Evolutionary conservation across 192 early-diverging fungal genomes (phyloP), one percentile per base, ranked within the genome.

Genomic region (Paraglomus brasilianum): DNA sequence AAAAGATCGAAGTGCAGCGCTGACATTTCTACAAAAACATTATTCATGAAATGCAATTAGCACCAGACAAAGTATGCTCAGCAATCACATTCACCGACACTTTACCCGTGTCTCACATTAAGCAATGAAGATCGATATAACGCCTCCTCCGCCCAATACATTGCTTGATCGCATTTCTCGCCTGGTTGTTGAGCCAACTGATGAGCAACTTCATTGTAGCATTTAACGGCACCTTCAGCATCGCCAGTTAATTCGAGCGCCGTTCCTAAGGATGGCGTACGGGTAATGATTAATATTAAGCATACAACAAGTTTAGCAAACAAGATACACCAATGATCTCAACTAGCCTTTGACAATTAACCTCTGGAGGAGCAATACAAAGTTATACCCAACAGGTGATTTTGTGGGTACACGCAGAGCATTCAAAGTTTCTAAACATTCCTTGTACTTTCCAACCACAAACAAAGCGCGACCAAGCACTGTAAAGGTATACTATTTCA

Each of bases 141-240:
- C 15, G 86, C 86, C 63, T 88, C 82, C 60, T 92, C 89, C 9
- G 81, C 70, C 88, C 91, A 91, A 53, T 86, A 78, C 10, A 78
- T 58, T 36, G 88, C 75, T 62, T 91, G 86, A 51, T 82, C 79
- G 9, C 77, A 51, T 49, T 66, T 56, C 53, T 78, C 79, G 13
- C 76, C 61, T 47, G 78, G 61, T 52, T 80, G 41, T 72, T 78
- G 51, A 65, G 79, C 49, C 50, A 84, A 24, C 13, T 79, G 72
- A 13, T 38, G 8, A 4, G 79, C 44, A n/a, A 83, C 81, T 38
- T 75, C 72, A 22, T 85, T 83, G 62, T 91, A 92, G 15, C 71
- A 66, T 5, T 49, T 64, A 19, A 85, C 68, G 21, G 87, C 86
- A 19, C 53, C 74, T 8, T 67, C 50, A n/a, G 77, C 44, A 10